Evolutionary conservation across 2,329 filamentous ascomycete genomes (phyloP).

Genomic region (Thielaviopsis punctulata): DNA sequence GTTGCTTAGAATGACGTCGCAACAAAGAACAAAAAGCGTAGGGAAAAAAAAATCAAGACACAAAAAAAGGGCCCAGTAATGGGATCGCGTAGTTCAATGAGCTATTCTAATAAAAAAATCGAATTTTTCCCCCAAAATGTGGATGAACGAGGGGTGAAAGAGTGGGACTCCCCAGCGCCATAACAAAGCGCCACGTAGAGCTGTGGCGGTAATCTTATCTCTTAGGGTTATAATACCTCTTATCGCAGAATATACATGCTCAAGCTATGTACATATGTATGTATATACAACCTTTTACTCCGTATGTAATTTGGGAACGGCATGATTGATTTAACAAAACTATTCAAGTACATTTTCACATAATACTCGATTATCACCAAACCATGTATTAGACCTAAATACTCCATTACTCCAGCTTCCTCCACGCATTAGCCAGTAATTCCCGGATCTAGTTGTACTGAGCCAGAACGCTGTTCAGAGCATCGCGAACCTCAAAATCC

Average conservation of each 20-base stretch:
- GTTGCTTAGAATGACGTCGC: conserved; percentile 3
- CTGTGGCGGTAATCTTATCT: conserved; percentile 1
- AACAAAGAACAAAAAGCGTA: conserved; percentile 3
- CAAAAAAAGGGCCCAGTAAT: neutral
- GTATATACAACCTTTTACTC: too few relatives aligned
- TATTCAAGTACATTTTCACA: neutral
- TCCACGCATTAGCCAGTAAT: neutral
- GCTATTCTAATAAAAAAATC: conserved; percentile 2
- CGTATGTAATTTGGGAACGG: too few relatives aligned
- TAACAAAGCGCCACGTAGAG: neutral
- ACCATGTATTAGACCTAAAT: neutral
- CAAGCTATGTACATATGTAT: too few relatives aligned
- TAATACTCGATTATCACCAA: neutral
- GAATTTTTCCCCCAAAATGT: conserved; percentile 12
- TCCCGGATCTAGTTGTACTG: conserved; percentile 2
- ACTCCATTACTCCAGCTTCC: neutral
- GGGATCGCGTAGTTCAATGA: conserved; percentile 2
- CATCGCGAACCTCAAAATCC: conserved; percentile 58
- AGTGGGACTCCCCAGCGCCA: neutral
- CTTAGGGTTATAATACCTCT: neutral
- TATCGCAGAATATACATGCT: too few relatives aligned
- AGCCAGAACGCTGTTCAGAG: conserved; percentile 52
- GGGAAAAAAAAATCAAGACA: neutral
- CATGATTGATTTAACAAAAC: too few relatives aligned
- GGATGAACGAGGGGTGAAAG: conserved; percentile 10